Base-by-base conservation (phyloP, 257 asterid genomes). In the Leonotis leonurus region DNA sequence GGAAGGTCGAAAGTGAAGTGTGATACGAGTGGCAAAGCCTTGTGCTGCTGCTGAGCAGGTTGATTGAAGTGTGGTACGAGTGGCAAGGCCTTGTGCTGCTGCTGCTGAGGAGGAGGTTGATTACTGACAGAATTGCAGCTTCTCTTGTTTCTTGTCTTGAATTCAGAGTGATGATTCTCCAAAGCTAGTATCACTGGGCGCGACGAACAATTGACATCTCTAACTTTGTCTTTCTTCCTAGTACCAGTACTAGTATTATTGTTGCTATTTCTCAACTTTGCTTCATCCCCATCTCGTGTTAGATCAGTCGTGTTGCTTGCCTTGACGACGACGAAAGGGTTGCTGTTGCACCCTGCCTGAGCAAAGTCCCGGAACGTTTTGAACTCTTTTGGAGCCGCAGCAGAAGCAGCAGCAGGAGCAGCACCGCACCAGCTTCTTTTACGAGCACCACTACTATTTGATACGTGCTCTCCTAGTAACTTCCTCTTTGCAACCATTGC, bases 141-240 rank as follows among this genome's bases (percentile, higher is more conserved):
- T 68, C 65, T 85, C 83, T 75, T 85, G 72, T 67, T 80, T 71
- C 85, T 81, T 8, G 72, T 48, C 79, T 78, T 83, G 33, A 29
- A 61, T 35, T 48, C 68, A 13, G 77, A 51, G 58, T 73, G 84
- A 29, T 79, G 50, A 50, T 78, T 81, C 86, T 86, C 95, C 54
- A 85, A 56, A 37, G 95, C 96, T 64, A 86, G 52, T 55, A 87
- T 74, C 27, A 91, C 84, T 1, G 94, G 93, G 12, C 80, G 67
- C 30, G 61, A 17, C 14, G 61, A 56, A 37, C 50, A 27, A 27
- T 50, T 64, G 51, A 27, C 8, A 3, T 55, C 66, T 25, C 44
- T 64, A 66, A 5, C 24, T 50, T 33, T 68, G 30, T 52, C 24
- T 30, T 16, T 41, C 32, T 20, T 25, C 49, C 11, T 33, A 33